phyloP scores from a whole-genome alignment of 805 yeast genomes.

The Candida nanaspora region DNA sequence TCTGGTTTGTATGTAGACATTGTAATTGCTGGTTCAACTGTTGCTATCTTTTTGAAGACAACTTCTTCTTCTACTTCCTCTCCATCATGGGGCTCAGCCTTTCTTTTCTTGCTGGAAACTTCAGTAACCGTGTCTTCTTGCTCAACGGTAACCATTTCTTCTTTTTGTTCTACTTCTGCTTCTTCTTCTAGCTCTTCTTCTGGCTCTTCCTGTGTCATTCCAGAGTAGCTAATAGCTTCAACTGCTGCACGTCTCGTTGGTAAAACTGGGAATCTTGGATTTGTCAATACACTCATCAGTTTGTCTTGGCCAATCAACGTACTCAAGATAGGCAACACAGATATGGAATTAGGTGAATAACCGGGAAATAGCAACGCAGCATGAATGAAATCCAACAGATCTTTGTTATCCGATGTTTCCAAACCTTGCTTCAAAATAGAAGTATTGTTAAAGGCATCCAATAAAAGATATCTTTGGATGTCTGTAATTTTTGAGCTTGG shows the following conservation, averaged over 20 bases:
- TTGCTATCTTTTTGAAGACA: slow-evolving; percentile 9
- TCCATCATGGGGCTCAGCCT: no score
- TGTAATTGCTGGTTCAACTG: slow-evolving; percentile 1
- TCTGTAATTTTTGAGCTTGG: slow-evolving; percentile 59
- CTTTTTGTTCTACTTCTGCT: neutral
- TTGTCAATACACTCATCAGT: slow-evolving; percentile 51
- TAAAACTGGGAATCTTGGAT: slow-evolving; percentile 67
- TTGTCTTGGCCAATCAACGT: slow-evolving; percentile 42
- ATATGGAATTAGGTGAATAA: slow-evolving; percentile 21
- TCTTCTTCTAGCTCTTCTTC: slow-evolving; percentile 8
- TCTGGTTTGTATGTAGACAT: slow-evolving; percentile 3
- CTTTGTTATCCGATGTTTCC: slow-evolving; percentile 12
- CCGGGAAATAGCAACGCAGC: slow-evolving; percentile 66
- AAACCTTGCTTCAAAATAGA: slow-evolving; percentile 22
- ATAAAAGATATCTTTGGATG: slow-evolving; percentile 39
- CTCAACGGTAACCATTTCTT: neutral
- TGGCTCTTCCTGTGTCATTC: slow-evolving; percentile 1
- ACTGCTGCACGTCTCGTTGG: slow-evolving; percentile 7
- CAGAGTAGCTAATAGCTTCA: neutral
- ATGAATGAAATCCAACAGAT: slow-evolving; percentile 44
- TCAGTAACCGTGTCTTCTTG: slow-evolving; percentile 1
- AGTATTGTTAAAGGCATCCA: slow-evolving; percentile 27
- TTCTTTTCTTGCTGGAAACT: slow-evolving; percentile 8
- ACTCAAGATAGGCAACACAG: slow-evolving; percentile 66
- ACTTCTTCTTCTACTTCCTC: slow-evolving; percentile 7